Percentiles rank a stretch among this genome's conserved stretches.
phyloP scores from a whole-genome alignment of 805 yeast species.

The Blastobotrys americana region DNA sequence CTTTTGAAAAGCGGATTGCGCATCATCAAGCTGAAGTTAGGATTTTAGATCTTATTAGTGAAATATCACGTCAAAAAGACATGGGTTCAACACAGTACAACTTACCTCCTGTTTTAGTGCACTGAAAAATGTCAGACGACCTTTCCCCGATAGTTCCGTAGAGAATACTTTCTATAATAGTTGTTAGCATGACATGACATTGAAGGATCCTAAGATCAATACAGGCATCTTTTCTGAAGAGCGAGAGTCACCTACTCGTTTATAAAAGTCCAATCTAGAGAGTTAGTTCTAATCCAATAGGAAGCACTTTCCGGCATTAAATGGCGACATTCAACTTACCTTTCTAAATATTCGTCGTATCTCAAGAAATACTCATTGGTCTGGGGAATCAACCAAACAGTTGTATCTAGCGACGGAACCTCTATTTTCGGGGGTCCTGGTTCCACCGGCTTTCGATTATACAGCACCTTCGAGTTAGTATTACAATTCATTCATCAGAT shows the following conservation, averaged over 20 bases:
- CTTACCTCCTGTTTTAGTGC: conserved; percentile 67
- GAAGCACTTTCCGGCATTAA: too few relatives aligned
- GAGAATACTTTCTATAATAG: conserved; percentile 61
- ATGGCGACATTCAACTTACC: conserved; percentile 14
- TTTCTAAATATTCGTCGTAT: conserved; percentile 65
- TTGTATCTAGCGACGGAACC: conserved; percentile 32
- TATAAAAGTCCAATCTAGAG: conserved; percentile 35
- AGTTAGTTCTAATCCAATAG: too few relatives aligned
- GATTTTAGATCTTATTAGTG: too few relatives aligned
- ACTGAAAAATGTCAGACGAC: conserved; percentile 84
- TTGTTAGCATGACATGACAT: too few relatives aligned
- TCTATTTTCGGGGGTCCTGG: conserved; percentile 16
- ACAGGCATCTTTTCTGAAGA: too few relatives aligned
- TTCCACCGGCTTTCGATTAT: conserved; percentile 30
- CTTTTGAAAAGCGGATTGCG: conserved; percentile 57
- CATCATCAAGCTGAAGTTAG: conserved; percentile 17
- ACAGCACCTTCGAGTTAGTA: conserved; percentile 28
- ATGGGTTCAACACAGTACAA: conserved; percentile 1
- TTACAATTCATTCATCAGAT: not conserved
- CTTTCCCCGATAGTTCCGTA: conserved; percentile 92
- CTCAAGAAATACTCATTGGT: conserved; percentile 83
- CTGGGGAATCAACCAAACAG: conserved; percentile 74
- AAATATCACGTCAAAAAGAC: not conserved
- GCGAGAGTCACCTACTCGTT: conserved; percentile 23
- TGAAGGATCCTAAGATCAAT: too few relatives aligned